Percentiles rank a stretch among this genome's conserved stretches.
Conservation (phyloP, 305 asterid genomes). For the Euphrasia arctica region DNA sequence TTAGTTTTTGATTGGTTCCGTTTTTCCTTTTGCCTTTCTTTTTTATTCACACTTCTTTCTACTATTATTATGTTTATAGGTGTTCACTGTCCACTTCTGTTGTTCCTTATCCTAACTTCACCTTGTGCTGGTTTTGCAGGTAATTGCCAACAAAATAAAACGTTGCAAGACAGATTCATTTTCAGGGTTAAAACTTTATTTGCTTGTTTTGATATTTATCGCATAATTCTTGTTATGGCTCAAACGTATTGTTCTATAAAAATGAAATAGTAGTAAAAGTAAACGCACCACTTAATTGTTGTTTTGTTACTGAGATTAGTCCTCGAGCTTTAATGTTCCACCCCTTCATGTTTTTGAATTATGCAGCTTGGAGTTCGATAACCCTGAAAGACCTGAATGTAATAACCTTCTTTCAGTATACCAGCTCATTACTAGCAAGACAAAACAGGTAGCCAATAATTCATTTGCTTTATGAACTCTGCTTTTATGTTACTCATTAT, state of each 20-base stretch:
- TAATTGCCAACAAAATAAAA: slow-evolving; percentile 74
- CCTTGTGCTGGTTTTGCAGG: slow-evolving; percentile 49
- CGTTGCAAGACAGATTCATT: slow-evolving; percentile 98
- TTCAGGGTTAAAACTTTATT: slow-evolving; percentile 53
- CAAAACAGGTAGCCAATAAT: slow-evolving; percentile 67
- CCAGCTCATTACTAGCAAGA: slow-evolving; percentile 84
- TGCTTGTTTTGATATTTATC: slow-evolving; percentile 8
- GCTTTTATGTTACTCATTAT: slow-evolving; percentile 1
- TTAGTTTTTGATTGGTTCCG: slow-evolving; percentile 4
- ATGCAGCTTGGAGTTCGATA: slow-evolving; percentile 87
- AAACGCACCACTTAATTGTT: background rate
- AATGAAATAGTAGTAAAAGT: background rate
- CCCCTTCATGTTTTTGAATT: slow-evolving; percentile 16
- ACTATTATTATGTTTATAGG: slow-evolving; percentile 3
- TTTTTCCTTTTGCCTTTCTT: background rate
- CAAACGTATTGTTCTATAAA: slow-evolving; percentile 21
- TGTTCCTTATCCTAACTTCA: slow-evolving; percentile 24
- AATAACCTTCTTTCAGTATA: slow-evolving; percentile 90
- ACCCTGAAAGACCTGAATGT: slow-evolving; percentile 95
- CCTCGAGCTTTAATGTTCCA: slow-evolving; percentile 21
- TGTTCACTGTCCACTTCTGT: slow-evolving; percentile 4
- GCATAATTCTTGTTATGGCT: slow-evolving; percentile 11
- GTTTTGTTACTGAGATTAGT: slow-evolving; percentile 9
- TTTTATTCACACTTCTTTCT: slow-evolving; percentile 2
- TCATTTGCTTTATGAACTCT: slow-evolving; percentile 17